phyloP scores from a whole-genome alignment of 129 eudicot genomes.

The Pseudognaphalium luteoalbum region DNA sequence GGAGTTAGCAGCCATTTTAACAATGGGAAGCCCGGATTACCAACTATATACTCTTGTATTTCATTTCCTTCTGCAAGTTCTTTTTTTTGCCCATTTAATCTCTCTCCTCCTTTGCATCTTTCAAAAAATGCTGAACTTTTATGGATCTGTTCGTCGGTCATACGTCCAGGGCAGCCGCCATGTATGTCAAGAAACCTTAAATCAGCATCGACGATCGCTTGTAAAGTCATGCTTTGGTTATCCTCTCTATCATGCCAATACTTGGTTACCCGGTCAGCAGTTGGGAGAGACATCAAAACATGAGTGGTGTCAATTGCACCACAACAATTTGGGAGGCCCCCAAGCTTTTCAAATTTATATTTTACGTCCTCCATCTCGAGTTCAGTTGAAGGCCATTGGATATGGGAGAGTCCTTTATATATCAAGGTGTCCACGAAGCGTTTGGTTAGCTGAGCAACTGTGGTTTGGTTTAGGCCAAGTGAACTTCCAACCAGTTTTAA shows the following conservation, averaged over 20 bases:
- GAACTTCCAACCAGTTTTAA: conserved; percentile 41
- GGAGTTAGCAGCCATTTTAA: conserved; percentile 69
- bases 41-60: conserved; percentile 54
- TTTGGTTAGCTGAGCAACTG: conserved; percentile 60
- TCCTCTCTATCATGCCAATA: conserved; percentile 50
- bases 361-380: conserved; percentile 41
- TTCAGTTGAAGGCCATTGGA: conserved; percentile 59
- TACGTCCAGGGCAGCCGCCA: conserved; percentile 63
- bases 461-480: conserved; percentile 51
- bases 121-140: conserved; percentile 42
- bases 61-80: conserved; percentile 38
- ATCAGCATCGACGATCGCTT: conserved; percentile 57
- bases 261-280: conserved; percentile 31
- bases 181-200: conserved; percentile 54
- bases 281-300: conserved; percentile 44
- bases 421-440: conserved; percentile 62
- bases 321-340: conserved; percentile 77
- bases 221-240: conserved; percentile 50
- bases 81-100: conserved; percentile 41
- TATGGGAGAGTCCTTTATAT: conserved; percentile 37
- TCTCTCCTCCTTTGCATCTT: conserved; percentile 40
- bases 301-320: conserved; percentile 65
- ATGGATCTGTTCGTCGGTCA: conserved; percentile 44
- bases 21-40: conserved; percentile 47
- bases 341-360: conserved; percentile 46